phyloP scores from a whole-genome alignment of 345 rosid species.

The Salix udensis region DNA sequence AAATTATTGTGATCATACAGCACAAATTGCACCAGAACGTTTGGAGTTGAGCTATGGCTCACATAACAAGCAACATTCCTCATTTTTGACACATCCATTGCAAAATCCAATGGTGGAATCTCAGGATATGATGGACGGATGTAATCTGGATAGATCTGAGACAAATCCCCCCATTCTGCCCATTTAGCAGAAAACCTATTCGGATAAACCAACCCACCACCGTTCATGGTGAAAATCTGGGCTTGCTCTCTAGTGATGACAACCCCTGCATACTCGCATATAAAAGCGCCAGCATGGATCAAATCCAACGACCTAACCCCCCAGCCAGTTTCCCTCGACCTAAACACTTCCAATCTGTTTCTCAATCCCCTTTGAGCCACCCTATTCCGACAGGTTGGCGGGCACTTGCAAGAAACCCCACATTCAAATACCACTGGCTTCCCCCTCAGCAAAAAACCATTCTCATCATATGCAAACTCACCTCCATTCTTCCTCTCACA shows the following conservation, averaged over 20 bases:
- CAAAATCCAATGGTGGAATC: conserved; percentile 79
- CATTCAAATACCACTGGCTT: conserved; percentile 80
- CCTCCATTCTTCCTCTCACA: conserved; percentile 78
- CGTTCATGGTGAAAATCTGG: conserved; percentile 68
- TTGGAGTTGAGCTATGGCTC: conserved; percentile 80
- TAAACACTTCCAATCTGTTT: conserved; percentile 72
- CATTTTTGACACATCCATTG: conserved; percentile 92
- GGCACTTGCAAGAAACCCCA: conserved; percentile 67
- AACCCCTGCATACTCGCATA: conserved; percentile 87
- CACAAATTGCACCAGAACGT: conserved; percentile 78
- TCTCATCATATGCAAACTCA: conserved; percentile 67
- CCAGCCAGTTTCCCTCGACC: conserved; percentile 91
- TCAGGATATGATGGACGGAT: conserved; percentile 57
- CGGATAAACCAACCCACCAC: conserved; percentile 75
- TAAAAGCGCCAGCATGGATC: conserved; percentile 83
- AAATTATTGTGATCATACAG: conserved; percentile 79
- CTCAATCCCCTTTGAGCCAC: conserved; percentile 71
- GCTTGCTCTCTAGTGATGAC: conserved; percentile 88
- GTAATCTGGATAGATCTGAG: conserved; percentile 55
- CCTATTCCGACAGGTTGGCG: conserved; percentile 72
- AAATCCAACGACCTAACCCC: conserved; percentile 85
- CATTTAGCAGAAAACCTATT: conserved; percentile 61
- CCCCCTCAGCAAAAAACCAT: conserved; percentile 64
- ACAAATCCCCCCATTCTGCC: conserved; percentile 86
- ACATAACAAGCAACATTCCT: conserved; percentile 93